These are phyloP conservation scores for Globisporangium alternatum DNA, from an alignment of 352 stramenopile genomes.

Conservation along the genomic window DNA sequence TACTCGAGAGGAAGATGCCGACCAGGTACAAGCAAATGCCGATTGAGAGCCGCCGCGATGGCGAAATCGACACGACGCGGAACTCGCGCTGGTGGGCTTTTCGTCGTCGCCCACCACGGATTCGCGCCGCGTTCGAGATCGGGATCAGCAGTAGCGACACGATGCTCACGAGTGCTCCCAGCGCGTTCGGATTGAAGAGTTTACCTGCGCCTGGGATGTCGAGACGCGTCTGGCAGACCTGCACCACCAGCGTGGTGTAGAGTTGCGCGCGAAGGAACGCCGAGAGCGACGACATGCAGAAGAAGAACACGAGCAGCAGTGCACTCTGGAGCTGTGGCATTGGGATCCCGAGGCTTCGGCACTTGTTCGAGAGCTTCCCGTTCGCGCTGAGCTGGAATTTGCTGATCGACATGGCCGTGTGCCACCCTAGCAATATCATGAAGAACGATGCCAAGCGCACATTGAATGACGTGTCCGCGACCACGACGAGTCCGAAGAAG, in stretches of 20 bases:
- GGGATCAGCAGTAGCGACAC: conserved; percentile 20
- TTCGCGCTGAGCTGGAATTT: conserved; percentile 39
- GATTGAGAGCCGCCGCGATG: conserved; percentile 40
- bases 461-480: conserved; percentile 27
- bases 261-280: conserved; percentile 69
- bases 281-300: conserved; percentile 43
- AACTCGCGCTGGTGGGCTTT: neutral
- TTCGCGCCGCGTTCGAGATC: conserved; percentile 14
- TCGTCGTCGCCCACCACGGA: neutral
- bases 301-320: conserved; percentile 34
- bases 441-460: conserved; percentile 41
- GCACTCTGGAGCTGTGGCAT: conserved; percentile 21
- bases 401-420: conserved; percentile 34
- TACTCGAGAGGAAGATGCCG: conserved; percentile 64
- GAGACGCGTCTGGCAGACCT: conserved; percentile 56
- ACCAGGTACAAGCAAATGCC: conserved; percentile 57
- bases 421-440: conserved; percentile 47
- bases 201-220: conserved; percentile 25
- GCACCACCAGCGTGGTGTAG: conserved; percentile 63
- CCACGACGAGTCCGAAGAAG: conserved; percentile 25
- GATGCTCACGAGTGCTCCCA: conserved; percentile 20
- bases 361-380: conserved; percentile 32
- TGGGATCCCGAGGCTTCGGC: conserved; percentile 34
- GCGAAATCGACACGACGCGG: conserved; percentile 16
- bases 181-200: conserved; percentile 40